phyloP scores from a whole-genome alignment of 805 yeast species.

The Maudiozyma barnettii region DNA sequence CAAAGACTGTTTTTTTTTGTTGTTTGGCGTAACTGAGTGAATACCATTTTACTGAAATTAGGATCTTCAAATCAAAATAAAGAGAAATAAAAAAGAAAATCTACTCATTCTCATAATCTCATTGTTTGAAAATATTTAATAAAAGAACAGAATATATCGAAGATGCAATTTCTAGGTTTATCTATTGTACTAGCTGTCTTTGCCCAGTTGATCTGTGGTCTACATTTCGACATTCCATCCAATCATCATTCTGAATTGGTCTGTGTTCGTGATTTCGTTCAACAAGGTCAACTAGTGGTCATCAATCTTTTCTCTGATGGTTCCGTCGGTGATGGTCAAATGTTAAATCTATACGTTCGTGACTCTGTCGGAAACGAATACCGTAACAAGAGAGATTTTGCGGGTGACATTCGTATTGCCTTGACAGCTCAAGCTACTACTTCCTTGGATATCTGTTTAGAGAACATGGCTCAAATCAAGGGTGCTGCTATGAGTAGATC shows the following conservation, averaged over 20 bases:
- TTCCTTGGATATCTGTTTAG: conserved; percentile 87
- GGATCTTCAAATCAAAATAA: no score
- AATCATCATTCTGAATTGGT: conserved; percentile 43
- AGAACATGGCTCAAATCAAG: conserved; percentile 36
- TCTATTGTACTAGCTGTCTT: conserved; percentile 5
- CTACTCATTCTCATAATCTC: no score
- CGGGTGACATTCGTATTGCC: conserved; percentile 63
- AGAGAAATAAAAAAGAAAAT: no score
- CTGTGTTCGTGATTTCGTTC: conserved; percentile 88
- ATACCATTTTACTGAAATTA: no score
- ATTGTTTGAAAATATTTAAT: no score
- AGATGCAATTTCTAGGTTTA: conserved; percentile 45
- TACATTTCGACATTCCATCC: conserved; percentile 48
- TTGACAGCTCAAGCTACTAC: conserved; percentile 78
- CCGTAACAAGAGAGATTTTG: conserved; percentile 66
- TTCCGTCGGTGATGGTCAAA: conserved; percentile 77
- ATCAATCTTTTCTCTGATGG: conserved; percentile 73
- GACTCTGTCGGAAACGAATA: conserved; percentile 83
- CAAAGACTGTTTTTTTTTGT: no score
- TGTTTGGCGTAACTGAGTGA: no score
- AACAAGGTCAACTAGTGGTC: conserved; percentile 78
- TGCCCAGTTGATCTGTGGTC: conserved; percentile 20
- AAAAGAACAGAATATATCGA: conserved; percentile 15
- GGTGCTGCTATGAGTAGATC: conserved; percentile 49
- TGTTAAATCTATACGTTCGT: conserved; percentile 52